These are phyloP conservation scores for Karstenula rhodostoma DNA, from an alignment of 2,329 filamentous ascomycete species.

Conservation along the genomic window DNA sequence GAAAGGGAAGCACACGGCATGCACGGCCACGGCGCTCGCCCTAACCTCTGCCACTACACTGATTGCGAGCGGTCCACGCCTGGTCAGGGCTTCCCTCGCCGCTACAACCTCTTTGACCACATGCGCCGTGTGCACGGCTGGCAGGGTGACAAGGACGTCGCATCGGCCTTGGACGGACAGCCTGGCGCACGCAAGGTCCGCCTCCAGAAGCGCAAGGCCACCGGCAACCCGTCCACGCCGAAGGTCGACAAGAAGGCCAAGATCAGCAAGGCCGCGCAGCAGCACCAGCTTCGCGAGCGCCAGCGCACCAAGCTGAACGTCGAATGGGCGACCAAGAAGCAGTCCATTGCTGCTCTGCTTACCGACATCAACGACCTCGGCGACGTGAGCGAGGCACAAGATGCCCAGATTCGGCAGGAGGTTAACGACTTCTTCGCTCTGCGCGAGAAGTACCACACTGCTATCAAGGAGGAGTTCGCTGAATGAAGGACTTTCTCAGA, in stretches of 20 bases:
- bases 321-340: slow-evolving; percentile 46
- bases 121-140: slow-evolving; percentile 90
- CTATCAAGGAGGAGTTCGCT: slow-evolving; percentile 31
- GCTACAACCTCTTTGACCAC: slow-evolving; percentile 96
- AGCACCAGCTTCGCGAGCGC: slow-evolving; percentile 46
- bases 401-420: slow-evolving; percentile 45
- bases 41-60: slow-evolving; percentile 85
- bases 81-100: slow-evolving; percentile 90
- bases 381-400: slow-evolving; percentile 41
- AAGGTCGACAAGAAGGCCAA: slow-evolving; percentile 24
- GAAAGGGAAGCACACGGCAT: slow-evolving; percentile 96
- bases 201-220: slow-evolving; percentile 41
- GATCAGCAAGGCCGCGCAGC: slow-evolving; percentile 39
- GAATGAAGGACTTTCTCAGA: slow-evolving; percentile 39
- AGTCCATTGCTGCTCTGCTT: slow-evolving; percentile 44
- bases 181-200: slow-evolving; percentile 33
- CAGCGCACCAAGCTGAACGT: slow-evolving; percentile 40
- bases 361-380: slow-evolving; percentile 42
- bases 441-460: slow-evolving; percentile 33
- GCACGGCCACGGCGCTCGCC: slow-evolving; percentile 93
- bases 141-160: slow-evolving; percentile 8
- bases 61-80: slow-evolving; percentile 84
- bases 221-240: background rate
- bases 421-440: slow-evolving; percentile 46
- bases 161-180: slow-evolving; percentile 26